phyloP scores from a whole-genome alignment of 2,329 filamentous ascomycete genomes.

The Calonectria pseudoturangicola region DNA sequence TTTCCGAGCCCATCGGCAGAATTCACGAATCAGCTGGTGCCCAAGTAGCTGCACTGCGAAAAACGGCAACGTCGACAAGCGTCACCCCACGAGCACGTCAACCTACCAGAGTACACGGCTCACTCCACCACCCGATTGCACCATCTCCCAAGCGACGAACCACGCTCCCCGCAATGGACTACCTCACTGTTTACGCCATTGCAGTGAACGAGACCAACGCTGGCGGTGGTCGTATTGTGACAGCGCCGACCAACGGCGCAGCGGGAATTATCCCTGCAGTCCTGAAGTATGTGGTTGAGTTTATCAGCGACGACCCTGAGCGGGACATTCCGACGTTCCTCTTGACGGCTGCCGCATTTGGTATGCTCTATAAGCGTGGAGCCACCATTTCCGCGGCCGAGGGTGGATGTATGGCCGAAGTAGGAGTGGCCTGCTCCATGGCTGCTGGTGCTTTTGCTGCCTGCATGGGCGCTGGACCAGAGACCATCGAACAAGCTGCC shows the following conservation, averaged over 20 bases:
- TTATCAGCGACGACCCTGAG: constrained; percentile 69
- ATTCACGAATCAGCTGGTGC: background rate
- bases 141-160: constrained; percentile 68
- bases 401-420: constrained; percentile 73
- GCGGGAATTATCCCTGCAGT: constrained; percentile 71
- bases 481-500: constrained; percentile 70
- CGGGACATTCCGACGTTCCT: constrained; percentile 70
- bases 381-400: constrained; percentile 71
- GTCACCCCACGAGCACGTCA: constrained; percentile 49
- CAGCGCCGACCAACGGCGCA: constrained; percentile 70
- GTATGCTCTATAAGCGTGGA: constrained; percentile 72
- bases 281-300: constrained; percentile 70
- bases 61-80: constrained; percentile 4
- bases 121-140: constrained; percentile 66
- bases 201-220: constrained; percentile 73
- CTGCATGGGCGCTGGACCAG: constrained; percentile 70
- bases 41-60: constrained; percentile 10
- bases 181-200: constrained; percentile 70
- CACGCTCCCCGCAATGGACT: constrained; percentile 70
- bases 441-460: constrained; percentile 70
- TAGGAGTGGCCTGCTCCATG: constrained; percentile 72
- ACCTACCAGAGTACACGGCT: constrained; percentile 66
- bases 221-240: constrained; percentile 70
- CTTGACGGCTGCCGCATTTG: constrained; percentile 69
- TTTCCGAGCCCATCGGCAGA: background rate